Base-by-base conservation (phyloP, 2,329 filamentous ascomycete genomes). In the Huntiella moniliformis region DNA sequence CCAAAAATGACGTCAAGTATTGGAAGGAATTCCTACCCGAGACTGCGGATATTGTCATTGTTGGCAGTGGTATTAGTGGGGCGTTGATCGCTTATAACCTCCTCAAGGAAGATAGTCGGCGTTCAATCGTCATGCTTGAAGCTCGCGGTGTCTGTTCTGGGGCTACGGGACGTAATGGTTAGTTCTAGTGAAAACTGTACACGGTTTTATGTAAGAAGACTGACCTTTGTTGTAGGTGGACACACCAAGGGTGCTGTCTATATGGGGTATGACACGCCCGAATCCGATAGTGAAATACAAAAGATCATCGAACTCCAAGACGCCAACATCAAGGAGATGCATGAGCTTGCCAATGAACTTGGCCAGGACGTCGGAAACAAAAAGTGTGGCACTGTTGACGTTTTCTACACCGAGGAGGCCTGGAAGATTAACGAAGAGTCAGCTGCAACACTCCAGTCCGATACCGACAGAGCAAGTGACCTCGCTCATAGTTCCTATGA, bases 21-120 rank as follows among this genome's bases (percentile, higher is more conserved):
- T 42, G 47, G 34, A 28, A 56, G 31, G 50, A 55, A 2, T 48
- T 50, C 2, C 53, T 69, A 5, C 64, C 66, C 0, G 38, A 52
- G 1, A 53, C 58, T 5, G 63, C 62, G 4, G 70, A 74, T 47
- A 55, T 71, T 2, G 63, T 68, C 13, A 63, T 74, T 36, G 65
- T 74, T 51, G 70, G 71, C 16, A 72, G 68, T 33, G 72, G 71
- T 1, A 73, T 74, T 49, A 67, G 69, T 1, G 68, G 63, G 7
- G 63, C 61, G 3, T 59, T 60, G 15, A 55, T 65, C 12, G 63
- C 62, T 3, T 53, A 60, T 47, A 42, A 48, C 13, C 8, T 52
- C 10, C 51, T 57, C 7, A 38, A 42, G 15, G 50, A 52, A 22
- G 34, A 13, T 16, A 17, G 22, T 28, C 15, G n/a, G 5, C 31